Percentiles rank a stretch among this genome's conserved stretches.
Conservation (phyloP, 768 basidiomycete species). For the Lentinula edodes region DNA sequence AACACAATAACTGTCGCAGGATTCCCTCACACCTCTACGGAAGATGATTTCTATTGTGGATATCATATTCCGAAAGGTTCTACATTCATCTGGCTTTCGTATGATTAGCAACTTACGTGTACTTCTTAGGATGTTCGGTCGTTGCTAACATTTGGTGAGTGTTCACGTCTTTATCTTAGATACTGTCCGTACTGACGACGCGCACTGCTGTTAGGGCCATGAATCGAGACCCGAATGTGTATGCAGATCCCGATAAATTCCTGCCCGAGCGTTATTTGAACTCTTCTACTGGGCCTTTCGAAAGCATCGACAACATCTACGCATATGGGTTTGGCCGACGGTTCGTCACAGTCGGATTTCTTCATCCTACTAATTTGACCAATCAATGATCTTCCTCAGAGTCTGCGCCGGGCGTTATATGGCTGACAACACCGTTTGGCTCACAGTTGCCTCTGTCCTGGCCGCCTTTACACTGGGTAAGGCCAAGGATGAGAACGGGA, state of each 20-base stretch:
- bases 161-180: background rate
- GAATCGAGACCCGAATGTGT: conserved; percentile 19
- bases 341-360: background rate
- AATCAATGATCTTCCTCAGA: background rate
- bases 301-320: background rate
- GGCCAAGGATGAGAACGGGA: conserved; percentile 2
- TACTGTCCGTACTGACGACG: background rate
- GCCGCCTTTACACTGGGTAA: background rate
- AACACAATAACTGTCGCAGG: background rate
- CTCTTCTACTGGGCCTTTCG: background rate
- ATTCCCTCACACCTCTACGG: background rate
- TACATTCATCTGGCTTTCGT: background rate
- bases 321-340: conserved; percentile 1
- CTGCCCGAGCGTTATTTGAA: conserved; percentile 14
- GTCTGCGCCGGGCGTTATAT: conserved; percentile 1
- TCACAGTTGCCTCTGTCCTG: background rate
- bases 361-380: background rate
- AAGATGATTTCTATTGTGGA: conserved; percentile 3
- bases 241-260: conserved; percentile 18
- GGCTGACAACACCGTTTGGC: conserved; percentile 1
- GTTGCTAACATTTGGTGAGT: conserved; percentile 2
- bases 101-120: background rate
- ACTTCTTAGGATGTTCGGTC: background rate
- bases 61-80: conserved; percentile 5
- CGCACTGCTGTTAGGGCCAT: conserved; percentile 13